Conservation (phyloP, 2,329 filamentous ascomycete genomes). For the Phyllosticta citriasiana region DNA sequence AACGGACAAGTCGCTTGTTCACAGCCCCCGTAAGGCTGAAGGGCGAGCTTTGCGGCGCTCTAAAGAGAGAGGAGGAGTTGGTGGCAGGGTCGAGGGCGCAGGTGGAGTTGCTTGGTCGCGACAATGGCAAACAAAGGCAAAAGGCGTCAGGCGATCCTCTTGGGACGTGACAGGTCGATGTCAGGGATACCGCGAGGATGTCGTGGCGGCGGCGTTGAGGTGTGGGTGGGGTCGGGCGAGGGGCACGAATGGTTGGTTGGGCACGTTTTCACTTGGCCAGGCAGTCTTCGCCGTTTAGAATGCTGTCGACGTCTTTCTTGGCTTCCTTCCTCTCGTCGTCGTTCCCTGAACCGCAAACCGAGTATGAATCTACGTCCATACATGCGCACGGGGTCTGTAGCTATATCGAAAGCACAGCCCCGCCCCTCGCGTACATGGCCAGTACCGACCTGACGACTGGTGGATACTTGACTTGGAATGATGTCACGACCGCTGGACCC, state of each 20-base stretch:
- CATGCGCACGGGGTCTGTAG: not conserved
- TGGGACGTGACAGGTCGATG: not conserved
- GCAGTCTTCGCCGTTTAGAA: conserved; percentile 2
- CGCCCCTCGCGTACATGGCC: not conserved
- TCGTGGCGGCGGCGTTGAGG: not conserved
- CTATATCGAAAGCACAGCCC: not conserved
- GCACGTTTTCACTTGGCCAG: not conserved
- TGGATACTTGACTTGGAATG: not conserved
- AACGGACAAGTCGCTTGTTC: not conserved
- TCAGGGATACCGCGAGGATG: conserved; percentile 4
- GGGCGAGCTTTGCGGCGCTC: conserved; percentile 3
- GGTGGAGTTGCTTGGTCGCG: not conserved
- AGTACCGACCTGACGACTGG: not conserved
- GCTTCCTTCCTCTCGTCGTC: conserved; percentile 6
- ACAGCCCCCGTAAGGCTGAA: conserved; percentile 9
- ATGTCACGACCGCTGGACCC: not conserved
- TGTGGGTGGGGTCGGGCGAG: conserved; percentile 9
- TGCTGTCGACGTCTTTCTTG: conserved; percentile 6
- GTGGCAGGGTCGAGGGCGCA: conserved; percentile 2
- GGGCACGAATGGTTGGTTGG: not conserved
- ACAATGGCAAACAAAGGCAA: not conserved
- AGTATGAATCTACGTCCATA: conserved; percentile 1
- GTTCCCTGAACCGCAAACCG: not conserved
- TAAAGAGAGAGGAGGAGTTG: not conserved
- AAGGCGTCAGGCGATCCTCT: not conserved